Conservation (phyloP, 2,329 filamentous ascomycete species). For the Colletotrichum lindemuthianum region DNA sequence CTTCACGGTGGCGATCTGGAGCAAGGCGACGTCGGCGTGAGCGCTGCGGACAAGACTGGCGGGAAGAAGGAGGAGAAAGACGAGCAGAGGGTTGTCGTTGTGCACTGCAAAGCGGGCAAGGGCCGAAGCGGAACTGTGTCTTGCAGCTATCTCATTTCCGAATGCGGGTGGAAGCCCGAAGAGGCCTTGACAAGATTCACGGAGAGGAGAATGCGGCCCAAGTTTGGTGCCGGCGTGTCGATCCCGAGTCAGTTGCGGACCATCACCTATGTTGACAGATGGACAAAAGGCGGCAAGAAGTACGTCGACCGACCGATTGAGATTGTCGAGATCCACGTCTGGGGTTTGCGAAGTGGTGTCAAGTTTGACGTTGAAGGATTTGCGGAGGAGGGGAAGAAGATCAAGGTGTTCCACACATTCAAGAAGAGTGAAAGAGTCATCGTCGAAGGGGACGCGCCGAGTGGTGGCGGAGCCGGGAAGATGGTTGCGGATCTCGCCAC, state of each 20-base stretch:
- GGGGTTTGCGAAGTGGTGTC: constrained; percentile 88
- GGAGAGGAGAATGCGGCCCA: constrained; percentile 85
- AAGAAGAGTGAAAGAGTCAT: constrained; percentile 75
- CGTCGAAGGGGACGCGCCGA: constrained; percentile 66
- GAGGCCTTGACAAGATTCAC: constrained; percentile 72
- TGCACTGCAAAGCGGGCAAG: constrained; percentile 98
- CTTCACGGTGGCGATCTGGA: constrained; percentile 62
- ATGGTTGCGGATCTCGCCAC: constrained; percentile 65
- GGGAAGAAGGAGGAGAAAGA: constrained; percentile 40
- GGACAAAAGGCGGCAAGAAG: constrained; percentile 77
- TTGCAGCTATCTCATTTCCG: constrained; percentile 89
- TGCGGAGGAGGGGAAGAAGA: constrained; percentile 87
- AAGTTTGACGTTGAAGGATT: constrained; percentile 88
- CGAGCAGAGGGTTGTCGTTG: constrained; percentile 77
- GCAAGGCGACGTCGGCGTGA: constrained; percentile 29
- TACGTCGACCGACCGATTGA: constrained; percentile 88
- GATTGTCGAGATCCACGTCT: constrained; percentile 88
- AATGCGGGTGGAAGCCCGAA: constrained; percentile 72
- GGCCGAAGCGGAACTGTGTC: constrained; percentile 89
- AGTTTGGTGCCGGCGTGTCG: constrained; percentile 88
- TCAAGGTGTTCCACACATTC: constrained; percentile 86
- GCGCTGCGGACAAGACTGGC: constrained; percentile 27
- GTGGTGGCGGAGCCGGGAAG: constrained; percentile 59
- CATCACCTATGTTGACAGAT: constrained; percentile 88
- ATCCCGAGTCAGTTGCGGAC: constrained; percentile 93